Evolutionary conservation across 768 basidiomycete species (phyloP), one percentile per base, ranked within the genome.

Genomic region (Clavaria fumosa): DNA sequence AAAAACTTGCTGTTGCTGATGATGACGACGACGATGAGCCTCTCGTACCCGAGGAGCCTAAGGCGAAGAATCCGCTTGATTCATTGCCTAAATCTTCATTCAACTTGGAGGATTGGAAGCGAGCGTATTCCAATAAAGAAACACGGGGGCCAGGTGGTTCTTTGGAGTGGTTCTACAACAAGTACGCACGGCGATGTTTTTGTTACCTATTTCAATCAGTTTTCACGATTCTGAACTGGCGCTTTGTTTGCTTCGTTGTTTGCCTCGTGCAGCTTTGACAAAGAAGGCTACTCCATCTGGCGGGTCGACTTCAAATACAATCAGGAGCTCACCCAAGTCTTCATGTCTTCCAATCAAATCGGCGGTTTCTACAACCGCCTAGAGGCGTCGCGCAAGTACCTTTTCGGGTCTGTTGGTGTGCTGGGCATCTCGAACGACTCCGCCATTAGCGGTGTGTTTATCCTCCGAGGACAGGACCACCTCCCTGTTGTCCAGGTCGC

Each of bases 51-150:
- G 73, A 71, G 35, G 88, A 82, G 60, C 86, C 91, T 47, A 93
- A 93, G 57, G 70, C 61, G 40, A 90, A 91, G 73, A 93, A 95
- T 70, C 93, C 93, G 19, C 76, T 93, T 37, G 93, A 95, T 46
- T 69, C 72, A 44, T 74, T 96, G 27, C 88, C 89, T 48, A 91
- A 85, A 60, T 81, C 83, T 7, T 62, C 70, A 4, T 75, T 85
- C 60, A 88, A 88, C 65, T 74, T 89, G 40, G 83, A 93, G 58
- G 89, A 96, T 61, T 95, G 88, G 89, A 96, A 96, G 59, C 78
- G 86, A 31, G 80, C 83, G 31, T 99, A 97, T 69, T 95, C 90
- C 51, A 97, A 96, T 79, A 78, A 80, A 58, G 90, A 96, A n/a
- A 96, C 91, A 26, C 77, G 83, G 38, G 86, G 83, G 24, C 47